Base-by-base conservation (phyloP, 1,284 basidiomycete genomes). In the Erythrobasidium hasegawianum region DNA sequence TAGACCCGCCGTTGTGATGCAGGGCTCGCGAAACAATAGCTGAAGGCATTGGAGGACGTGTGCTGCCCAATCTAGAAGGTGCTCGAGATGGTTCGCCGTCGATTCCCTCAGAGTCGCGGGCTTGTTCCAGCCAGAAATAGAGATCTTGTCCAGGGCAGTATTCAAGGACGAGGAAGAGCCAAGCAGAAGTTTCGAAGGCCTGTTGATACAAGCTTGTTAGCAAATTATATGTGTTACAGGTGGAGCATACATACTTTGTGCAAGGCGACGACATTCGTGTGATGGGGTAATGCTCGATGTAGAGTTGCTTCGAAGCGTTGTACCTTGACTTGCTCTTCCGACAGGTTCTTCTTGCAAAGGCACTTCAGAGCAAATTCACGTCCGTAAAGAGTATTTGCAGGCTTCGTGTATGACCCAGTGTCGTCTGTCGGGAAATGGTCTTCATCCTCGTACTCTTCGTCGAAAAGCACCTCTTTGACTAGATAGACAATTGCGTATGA, bases 311-410 rank as follows among this genome's bases (percentile, higher is more conserved):
- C 93, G 73, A 89, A 85, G 79, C 93, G 83, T 79, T 96, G 93
- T 2, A 90, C 86, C 43, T 83, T 84, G 74, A 94, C 82, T 71
- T 89, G 87, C 65, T 94, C 90, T 72, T 87, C 84, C 78, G 89
- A 86, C 71, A 95, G 85, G 80, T 95, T 88, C 58, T 87, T 87
- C 78, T 95, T 97, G 76, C 89, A 93, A 67, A 98, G 81, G 78
- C 92, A 91, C 82, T 98, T 98, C 79, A 98, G 85, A 18, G 95
- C 94, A 77, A 89, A 98, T 77, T 97, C 87, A 67, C 88, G 83
- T 29, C 89, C 90, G 72, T 93, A 90, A 10, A 67, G 76, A 70
- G 72, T 72, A 56, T 76, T 74, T 54, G 73, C 77, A 68, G 20
- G 64, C 62, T 9, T 82, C 81, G 72, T 86, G 84, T 29, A 86